Base-by-base conservation (phyloP, 176 grass and related monocot genomes). In the Panicum miliaceum region DNA sequence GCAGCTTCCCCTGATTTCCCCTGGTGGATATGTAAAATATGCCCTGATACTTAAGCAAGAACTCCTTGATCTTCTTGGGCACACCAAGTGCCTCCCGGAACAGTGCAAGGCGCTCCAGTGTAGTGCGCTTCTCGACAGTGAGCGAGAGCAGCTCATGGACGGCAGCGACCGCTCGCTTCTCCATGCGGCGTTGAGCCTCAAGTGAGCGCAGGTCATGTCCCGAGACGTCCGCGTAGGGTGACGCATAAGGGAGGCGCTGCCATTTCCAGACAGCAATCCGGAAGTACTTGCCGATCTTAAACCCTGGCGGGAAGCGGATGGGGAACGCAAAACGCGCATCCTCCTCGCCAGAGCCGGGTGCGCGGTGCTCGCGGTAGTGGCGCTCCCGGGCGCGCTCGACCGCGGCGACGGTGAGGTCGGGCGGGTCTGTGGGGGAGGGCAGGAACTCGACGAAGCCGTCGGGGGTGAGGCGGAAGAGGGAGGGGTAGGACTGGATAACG, bases 221-320 rank as follows among this genome's bases (percentile, higher is more conserved):
- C 0, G 96, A 92, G 54, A 95, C 86, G 51, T 98, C 96, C 42
- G 84, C 89, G 27, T 95, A 98, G 15, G 96, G 93, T 1, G 96
- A 98, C 35, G 89, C 94, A 42, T 98, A 95, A 14, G 92, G 96
- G 26, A 95, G 91, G 8, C 93, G 92, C 80, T 95, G 93, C 93
- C 96, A 98, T 81, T 93, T 95, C 93, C 93, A 98, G 34, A 92
- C 89, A 19, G 93, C 90, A 18, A 98, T 90, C 18, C 93, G 89
- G 56, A 90, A 95, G 50, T 93, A 98, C 85, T 98, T 98, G 59
- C 96, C 93, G 67, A 94, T 95, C 93, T 95, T 98, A 56, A 98
- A 98, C 4, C 96, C 96, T 22, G 93, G 93, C 8, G 96, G 96
- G 77, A 95, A 98, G 43, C 86, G 85, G 56, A 79, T 87, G 29